Conservation (phyloP, 768 basidiomycete species). For the Cystofilobasidium capitatum region DNA sequence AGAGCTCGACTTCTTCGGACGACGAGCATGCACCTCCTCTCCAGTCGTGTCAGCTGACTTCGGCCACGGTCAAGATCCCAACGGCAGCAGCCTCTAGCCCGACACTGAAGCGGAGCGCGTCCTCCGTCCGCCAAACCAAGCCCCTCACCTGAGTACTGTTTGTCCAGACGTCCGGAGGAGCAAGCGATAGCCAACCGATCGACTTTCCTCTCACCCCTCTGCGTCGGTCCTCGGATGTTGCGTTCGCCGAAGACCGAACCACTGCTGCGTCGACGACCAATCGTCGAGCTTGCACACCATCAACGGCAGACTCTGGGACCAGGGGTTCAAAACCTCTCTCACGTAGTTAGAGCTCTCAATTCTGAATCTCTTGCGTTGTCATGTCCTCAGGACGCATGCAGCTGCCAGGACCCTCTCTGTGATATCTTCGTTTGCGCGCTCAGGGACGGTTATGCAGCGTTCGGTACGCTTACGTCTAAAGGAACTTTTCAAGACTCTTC, state of each 20-base stretch:
- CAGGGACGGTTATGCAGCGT: too few species aligned
- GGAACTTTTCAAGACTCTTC: too few species aligned
- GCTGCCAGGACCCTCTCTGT: too few species aligned
- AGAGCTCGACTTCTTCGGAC: not conserved
- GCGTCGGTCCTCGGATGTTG: conserved; percentile 16
- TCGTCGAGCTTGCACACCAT: not conserved
- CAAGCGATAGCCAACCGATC: not conserved
- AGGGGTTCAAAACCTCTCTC: too few species aligned
- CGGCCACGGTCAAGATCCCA: conserved; percentile 2
- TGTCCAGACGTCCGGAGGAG: not conserved
- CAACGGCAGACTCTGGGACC: not conserved
- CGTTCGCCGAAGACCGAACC: conserved; percentile 17
- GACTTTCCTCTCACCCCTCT: not conserved
- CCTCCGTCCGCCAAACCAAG: not conserved
- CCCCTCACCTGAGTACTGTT: not conserved
- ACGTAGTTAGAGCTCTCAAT: too few species aligned
- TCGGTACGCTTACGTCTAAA: too few species aligned
- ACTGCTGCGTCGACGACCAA: not conserved
- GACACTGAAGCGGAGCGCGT: conserved; percentile 7
- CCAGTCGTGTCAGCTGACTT: not conserved
- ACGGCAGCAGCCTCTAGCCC: conserved; percentile 12
- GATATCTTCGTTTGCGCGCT: too few species aligned
- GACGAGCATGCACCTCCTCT: not conserved
- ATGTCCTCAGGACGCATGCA: too few species aligned
- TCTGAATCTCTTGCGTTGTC: too few species aligned